A percentile compares a stretch with the other conserved stretches of the same genome.
Evolutionary conservation across 495 filamentous ascomycete species (phyloP).

Genomic region (Jackrogersella multiformis): DNA sequence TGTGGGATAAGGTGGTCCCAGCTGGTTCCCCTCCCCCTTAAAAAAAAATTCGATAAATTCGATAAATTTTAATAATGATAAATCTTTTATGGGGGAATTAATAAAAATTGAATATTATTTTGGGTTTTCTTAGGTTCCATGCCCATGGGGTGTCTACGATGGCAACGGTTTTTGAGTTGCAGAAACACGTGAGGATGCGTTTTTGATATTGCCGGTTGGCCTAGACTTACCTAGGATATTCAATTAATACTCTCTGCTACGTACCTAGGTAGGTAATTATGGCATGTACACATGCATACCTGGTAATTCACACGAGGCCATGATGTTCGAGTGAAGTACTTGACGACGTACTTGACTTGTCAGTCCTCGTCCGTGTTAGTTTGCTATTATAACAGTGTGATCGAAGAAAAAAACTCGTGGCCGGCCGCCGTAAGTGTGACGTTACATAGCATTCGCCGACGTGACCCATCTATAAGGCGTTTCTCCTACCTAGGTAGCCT

Average conservation of each 20-base stretch:
- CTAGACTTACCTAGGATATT: not conserved
- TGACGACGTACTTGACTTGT: not conserved
- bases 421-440: slow-evolving; percentile 4
- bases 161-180: slow-evolving; percentile 14
- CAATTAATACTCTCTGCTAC: too few relatives aligned
- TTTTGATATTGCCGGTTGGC: slow-evolving; percentile 3
- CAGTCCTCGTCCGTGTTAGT: not conserved
- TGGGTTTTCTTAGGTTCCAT: slow-evolving; percentile 8
- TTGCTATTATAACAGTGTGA: not conserved
- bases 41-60: slow-evolving; percentile 23
- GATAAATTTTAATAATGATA: slow-evolving; percentile 20
- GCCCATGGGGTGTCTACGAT: slow-evolving; percentile 22
- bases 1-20: not conserved
- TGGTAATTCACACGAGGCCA: slow-evolving; percentile 8
- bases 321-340: not conserved
- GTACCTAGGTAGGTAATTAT: too few relatives aligned
- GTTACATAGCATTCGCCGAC: slow-evolving; percentile 29
- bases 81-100: not conserved
- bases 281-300: too few relatives aligned
- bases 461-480: slow-evolving; percentile 1
- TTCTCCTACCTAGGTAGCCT: too few relatives aligned
- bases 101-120: not conserved
- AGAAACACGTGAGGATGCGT: slow-evolving; percentile 6
- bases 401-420: not conserved
- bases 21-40: too few relatives aligned